These are phyloP conservation scores for Kluyveromyces starmeri DNA, from an alignment of 805 yeast species.

Conservation along the genomic window DNA sequence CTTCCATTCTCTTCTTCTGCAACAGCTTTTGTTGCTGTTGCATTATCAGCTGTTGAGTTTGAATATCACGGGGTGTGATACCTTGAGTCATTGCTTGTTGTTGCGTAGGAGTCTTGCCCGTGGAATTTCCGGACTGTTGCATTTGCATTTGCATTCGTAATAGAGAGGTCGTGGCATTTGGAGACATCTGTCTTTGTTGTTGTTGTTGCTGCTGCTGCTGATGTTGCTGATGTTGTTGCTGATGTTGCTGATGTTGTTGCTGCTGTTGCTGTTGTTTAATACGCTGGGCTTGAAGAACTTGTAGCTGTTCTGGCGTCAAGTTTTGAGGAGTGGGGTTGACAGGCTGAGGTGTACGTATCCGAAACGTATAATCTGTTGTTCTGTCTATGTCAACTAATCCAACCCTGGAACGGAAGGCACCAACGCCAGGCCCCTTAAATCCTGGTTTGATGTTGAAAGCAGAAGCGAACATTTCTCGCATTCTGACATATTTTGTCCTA, in stretches of 20 bases:
- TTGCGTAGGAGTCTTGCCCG: conserved; percentile 2
- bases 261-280: conserved; percentile 24
- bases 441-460: conserved; percentile 37
- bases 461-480: conserved; percentile 91
- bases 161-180: conserved; percentile 4
- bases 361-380: conserved; percentile 53
- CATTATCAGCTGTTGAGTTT: conserved; percentile 26
- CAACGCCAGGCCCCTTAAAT: conserved; percentile 49
- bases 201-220: conserved; percentile 23
- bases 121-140: conserved; percentile 1
- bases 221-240: conserved; percentile 17
- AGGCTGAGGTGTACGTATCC: conserved; percentile 42
- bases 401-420: conserved; percentile 44
- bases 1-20: conserved; percentile 28
- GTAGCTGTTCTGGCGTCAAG: conserved; percentile 20
- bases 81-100: conserved; percentile 16
- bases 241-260: conserved; percentile 24
- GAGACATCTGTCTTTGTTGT: conserved; percentile 11
- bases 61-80: conserved; percentile 28
- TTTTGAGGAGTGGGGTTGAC: conserved; percentile 17
- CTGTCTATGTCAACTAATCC: conserved; percentile 72
- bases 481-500: conserved; percentile 67
- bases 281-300: conserved; percentile 20
- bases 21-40: conserved; percentile 29
- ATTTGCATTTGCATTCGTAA: conserved; percentile 6